These are phyloP conservation scores for Ceratocystis papillata DNA, from an alignment of 2,329 filamentous ascomycete species.

Conservation along the genomic window DNA sequence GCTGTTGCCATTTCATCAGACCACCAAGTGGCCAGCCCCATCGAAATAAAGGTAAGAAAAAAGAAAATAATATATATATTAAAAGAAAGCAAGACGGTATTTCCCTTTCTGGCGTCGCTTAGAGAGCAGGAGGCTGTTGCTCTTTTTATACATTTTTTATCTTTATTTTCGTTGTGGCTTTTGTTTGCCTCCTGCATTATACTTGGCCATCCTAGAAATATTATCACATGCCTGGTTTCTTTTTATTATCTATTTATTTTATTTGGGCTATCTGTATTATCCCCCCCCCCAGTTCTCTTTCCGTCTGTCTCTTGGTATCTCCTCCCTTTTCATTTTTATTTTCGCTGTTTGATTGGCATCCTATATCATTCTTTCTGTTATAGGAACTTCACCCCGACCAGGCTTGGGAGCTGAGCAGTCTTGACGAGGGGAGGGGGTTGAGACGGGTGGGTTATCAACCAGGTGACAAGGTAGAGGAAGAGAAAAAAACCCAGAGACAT, in stretches of 20 bases:
- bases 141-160: background rate
- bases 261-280: no score
- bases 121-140: background rate
- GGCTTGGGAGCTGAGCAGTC: slow-evolving; percentile 13
- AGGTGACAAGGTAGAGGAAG: background rate
- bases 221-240: background rate
- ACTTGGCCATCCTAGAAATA: background rate
- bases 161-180: no score
- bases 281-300: no score
- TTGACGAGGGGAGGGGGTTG: background rate
- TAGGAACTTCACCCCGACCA: slow-evolving; percentile 1
- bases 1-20: slow-evolving; percentile 1
- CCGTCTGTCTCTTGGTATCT: background rate
- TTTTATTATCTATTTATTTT: no score
- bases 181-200: background rate
- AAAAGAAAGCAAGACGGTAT: background rate
- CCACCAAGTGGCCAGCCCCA: slow-evolving; percentile 1
- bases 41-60: background rate
- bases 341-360: slow-evolving; percentile 5
- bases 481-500: background rate
- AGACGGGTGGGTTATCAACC: background rate
- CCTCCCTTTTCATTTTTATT: background rate
- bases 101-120: slow-evolving; percentile 4
- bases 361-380: background rate
- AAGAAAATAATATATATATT: background rate